A percentile compares a stretch with the other conserved stretches of the same genome.
Conservation (phyloP, 129 eudicot genomes). For the Artemisia tridentata region DNA sequence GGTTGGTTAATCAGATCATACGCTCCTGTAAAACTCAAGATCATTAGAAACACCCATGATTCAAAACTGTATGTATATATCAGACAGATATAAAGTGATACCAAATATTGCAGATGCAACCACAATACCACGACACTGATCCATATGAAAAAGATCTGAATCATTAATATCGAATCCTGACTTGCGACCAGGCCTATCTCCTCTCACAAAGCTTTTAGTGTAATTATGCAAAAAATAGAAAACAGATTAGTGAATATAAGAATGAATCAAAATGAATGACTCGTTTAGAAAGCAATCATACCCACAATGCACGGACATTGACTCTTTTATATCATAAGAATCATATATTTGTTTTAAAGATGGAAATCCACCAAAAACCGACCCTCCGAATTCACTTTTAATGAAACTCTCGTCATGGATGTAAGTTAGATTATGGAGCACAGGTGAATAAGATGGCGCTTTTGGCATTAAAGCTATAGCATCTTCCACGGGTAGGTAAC, state of each 20-base stretch:
- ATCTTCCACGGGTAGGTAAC: constrained; percentile 68
- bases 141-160: constrained; percentile 72
- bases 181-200: constrained; percentile 60
- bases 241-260: constrained; percentile 8
- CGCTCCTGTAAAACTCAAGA: constrained; percentile 47
- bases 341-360: constrained; percentile 60
- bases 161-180: constrained; percentile 75
- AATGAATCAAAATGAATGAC: not conserved
- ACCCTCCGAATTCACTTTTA: constrained; percentile 80
- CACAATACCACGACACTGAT: constrained; percentile 66
- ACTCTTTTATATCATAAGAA: constrained; percentile 66
- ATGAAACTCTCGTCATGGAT: constrained; percentile 59
- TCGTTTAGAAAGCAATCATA: constrained; percentile 19
- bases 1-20: constrained; percentile 74
- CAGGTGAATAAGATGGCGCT: constrained; percentile 69
- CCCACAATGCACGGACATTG: constrained; percentile 80
- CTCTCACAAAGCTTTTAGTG: constrained; percentile 64
- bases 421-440: constrained; percentile 50
- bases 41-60: constrained; percentile 17
- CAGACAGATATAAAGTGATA: constrained; percentile 26
- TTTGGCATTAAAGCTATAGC: constrained; percentile 66
- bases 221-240: not conserved
- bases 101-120: constrained; percentile 95
- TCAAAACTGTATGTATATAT: not conserved
- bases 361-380: constrained; percentile 80